Base-by-base conservation (phyloP, 169 alveolate species). In the Cryptosporidium parvum region DNA sequence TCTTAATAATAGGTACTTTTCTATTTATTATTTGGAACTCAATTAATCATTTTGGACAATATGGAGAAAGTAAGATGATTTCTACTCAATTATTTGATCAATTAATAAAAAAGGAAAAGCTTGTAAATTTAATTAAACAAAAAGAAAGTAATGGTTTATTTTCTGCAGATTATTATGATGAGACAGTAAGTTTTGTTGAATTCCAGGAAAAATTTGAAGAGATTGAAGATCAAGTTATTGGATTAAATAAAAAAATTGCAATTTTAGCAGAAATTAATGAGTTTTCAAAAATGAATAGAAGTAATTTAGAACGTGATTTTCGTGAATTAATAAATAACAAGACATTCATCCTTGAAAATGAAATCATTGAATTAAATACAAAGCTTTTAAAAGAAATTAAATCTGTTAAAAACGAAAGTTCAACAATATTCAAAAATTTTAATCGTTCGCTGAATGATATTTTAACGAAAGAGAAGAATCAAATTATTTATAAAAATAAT, bases 171-270 rank as follows among this genome's bases (percentile, higher is more conserved):
- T 7, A 65, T n/a, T 56, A 56, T 26, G 67, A 56, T 26, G 67
- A 56, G 35, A 56, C 67, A n/a, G 23, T n/a, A 6, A 56, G 12
- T 56, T 56, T 56, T 56, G 37, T 56, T 56, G 67, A 56, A 26
- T 21, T 56, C 67, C 67, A 56, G 18, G 35, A 56, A n/a, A 73
- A 58, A 1, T 29, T 73, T 56, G 62, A 35, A 12, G 71, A 56
- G 0, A 73, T 73, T 33, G 72, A 59, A 12, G 35, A 58, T 7
- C 35, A 59, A 10, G 14, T 73, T 10, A 39, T 73, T 29, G 71
- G 16, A 26, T 29, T 73, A 23, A 73, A 73, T 31, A 52, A 73
- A 31, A 73, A 73, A 35, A 56, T 73, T n/a, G 70, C 67, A 9
- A 53, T 56, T 56, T 8, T 73, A 8, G 42, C 70, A 18, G 56